phyloP scores from a whole-genome alignment of 2,329 filamentous ascomycete species.

The Trichoderma oligosporum region DNA sequence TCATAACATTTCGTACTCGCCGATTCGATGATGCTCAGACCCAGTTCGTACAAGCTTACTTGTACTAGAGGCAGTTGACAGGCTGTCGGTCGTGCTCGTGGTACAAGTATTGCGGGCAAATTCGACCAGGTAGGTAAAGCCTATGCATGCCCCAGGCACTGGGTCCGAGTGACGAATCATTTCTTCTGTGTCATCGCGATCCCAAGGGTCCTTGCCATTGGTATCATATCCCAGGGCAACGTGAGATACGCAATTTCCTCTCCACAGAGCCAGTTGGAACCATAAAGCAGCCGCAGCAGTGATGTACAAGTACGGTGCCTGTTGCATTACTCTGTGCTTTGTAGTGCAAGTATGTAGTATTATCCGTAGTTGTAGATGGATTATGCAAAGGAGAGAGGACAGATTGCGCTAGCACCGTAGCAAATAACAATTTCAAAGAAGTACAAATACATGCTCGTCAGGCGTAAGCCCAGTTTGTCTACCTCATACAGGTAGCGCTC shows the following conservation, averaged over 20 bases:
- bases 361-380: slow-evolving; percentile 8
- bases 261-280: slow-evolving; percentile 1
- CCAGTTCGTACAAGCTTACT: neutral
- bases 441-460: too few species aligned
- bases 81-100: neutral
- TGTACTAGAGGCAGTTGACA: neutral
- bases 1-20: slow-evolving; percentile 13
- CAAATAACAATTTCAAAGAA: too few species aligned
- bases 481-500: too few species aligned
- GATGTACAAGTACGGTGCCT: neutral
- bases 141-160: neutral
- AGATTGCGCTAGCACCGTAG: too few species aligned
- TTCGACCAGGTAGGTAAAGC: slow-evolving; percentile 4
- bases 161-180: slow-evolving; percentile 9
- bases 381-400: neutral
- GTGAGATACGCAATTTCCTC: slow-evolving; percentile 12
- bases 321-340: too few species aligned
- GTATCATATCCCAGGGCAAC: slow-evolving; percentile 26
- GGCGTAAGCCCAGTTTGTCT: too few species aligned
- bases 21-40: neutral
- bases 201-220: slow-evolving; percentile 7
- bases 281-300: neutral
- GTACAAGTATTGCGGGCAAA: neutral
- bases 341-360: neutral
- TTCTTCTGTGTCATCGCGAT: slow-evolving; percentile 15